These are phyloP conservation scores for Bipolaris zeicola DNA, from an alignment of 2,329 filamentous ascomycete genomes.

Conservation along the genomic window DNA sequence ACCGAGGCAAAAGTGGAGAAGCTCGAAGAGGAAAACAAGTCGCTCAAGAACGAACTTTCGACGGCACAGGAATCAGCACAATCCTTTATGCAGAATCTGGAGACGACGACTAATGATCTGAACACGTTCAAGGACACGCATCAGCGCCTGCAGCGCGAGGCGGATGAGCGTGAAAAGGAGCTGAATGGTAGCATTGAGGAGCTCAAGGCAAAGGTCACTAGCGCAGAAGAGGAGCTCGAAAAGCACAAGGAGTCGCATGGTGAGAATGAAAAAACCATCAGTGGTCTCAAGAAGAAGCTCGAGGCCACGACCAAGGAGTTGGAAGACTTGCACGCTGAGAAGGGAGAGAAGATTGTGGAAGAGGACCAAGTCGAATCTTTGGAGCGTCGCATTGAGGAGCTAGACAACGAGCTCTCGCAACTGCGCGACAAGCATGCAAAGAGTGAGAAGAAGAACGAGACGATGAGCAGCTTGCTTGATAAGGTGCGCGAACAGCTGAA, in stretches of 20 bases:
- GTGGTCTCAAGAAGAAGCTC: conserved; percentile 40
- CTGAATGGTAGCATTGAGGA: conserved; percentile 36
- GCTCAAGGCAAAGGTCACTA: conserved; percentile 38
- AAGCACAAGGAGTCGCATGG: conserved; percentile 50
- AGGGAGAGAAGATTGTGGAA: conserved; percentile 38
- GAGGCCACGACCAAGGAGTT: conserved; percentile 53
- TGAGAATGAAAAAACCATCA: conserved; percentile 51
- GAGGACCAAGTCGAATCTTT: conserved; percentile 37
- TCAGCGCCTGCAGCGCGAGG: conserved; percentile 48
- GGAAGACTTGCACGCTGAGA: conserved; percentile 52
- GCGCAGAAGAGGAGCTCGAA: conserved; percentile 55
- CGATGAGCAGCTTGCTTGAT: conserved; percentile 62
- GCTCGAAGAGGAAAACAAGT: conserved; percentile 71
- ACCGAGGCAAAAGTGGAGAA: conserved; percentile 73
- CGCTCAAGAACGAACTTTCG: conserved; percentile 71
- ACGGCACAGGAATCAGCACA: conserved; percentile 69
- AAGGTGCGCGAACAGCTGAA: conserved; percentile 60
- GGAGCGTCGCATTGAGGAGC: conserved; percentile 34
- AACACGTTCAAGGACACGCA: conserved; percentile 60
- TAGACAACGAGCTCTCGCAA: conserved; percentile 41
- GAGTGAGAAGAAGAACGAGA: conserved; percentile 60
- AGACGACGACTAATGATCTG: conserved; percentile 70
- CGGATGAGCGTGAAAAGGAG: conserved; percentile 36
- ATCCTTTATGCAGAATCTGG: conserved; percentile 61
- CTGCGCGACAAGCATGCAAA: conserved; percentile 40